Conservation (phyloP, 2,329 filamentous ascomycete genomes). For the Penicillium sp. region DNA sequence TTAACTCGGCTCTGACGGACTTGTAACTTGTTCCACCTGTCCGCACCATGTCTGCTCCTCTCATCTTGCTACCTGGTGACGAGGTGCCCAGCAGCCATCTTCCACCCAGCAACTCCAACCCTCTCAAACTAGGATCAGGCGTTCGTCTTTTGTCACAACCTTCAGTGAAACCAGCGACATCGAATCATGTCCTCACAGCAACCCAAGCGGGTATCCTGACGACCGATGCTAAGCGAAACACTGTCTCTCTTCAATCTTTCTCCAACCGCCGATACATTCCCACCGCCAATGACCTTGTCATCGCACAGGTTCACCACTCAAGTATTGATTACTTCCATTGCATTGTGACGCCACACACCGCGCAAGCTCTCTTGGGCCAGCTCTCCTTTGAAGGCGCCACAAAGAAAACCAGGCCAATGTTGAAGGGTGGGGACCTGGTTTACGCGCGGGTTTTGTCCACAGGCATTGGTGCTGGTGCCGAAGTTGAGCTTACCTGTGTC, state of each 20-base stretch:
- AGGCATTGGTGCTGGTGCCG: constrained; percentile 80
- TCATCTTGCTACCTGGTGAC: constrained; percentile 84
- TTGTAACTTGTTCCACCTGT: not conserved
- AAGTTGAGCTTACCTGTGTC: constrained; percentile 89
- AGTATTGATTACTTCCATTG: constrained; percentile 80
- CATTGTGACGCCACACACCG: constrained; percentile 67
- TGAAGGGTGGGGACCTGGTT: constrained; percentile 75
- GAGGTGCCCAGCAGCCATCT: constrained; percentile 67
- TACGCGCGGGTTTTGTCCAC: constrained; percentile 83
- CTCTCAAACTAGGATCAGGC: constrained; percentile 81
- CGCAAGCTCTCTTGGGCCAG: constrained; percentile 74
- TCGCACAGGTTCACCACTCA: constrained; percentile 80
- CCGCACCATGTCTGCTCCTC: constrained; percentile 59
- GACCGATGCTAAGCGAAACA: constrained; percentile 46
- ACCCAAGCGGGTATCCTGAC: constrained; percentile 42
- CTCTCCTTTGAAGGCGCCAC: constrained; percentile 91
- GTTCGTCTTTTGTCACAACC: constrained; percentile 78
- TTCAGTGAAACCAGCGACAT: constrained; percentile 66
- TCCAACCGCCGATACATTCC: constrained; percentile 71
- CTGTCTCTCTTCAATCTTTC: constrained; percentile 40
- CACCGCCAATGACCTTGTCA: constrained; percentile 79
- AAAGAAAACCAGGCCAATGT: constrained; percentile 85
- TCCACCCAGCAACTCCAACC: constrained; percentile 67
- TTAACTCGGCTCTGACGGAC: not conserved
- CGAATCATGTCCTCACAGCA: constrained; percentile 42